phyloP scores from a whole-genome alignment of 1,284 basidiomycete genomes.

The Phellopilus nigrolimitatus region DNA sequence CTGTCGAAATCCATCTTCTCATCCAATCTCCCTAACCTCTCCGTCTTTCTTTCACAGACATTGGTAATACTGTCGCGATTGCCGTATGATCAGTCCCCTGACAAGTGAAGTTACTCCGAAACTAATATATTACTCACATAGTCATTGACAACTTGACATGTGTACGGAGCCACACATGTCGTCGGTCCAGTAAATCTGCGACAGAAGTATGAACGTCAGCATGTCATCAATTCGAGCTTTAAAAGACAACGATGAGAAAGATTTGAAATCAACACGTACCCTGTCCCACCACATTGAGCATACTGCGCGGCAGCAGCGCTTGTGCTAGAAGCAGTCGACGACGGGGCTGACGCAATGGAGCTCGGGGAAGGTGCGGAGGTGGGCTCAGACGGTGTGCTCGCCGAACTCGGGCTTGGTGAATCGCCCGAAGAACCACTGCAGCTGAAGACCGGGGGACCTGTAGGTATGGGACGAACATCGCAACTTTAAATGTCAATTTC shows the following conservation, averaged over 20 bases:
- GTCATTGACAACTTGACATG: constrained; percentile 11
- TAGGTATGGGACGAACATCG: neutral
- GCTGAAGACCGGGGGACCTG: constrained; percentile 16
- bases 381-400: neutral
- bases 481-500: neutral
- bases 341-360: neutral
- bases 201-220: neutral
- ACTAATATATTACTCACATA: constrained; percentile 12
- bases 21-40: too few relatives aligned
- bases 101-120: too few relatives aligned
- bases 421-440: constrained; percentile 11
- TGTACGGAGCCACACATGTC: constrained; percentile 14
- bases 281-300: constrained; percentile 18
- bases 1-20: too few relatives aligned
- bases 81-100: too few relatives aligned
- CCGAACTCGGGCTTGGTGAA: constrained; percentile 8
- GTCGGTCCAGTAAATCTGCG: constrained; percentile 17
- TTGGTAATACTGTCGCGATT: too few relatives aligned
- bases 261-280: neutral
- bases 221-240: neutral
- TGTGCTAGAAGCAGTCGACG: neutral
- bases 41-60: too few relatives aligned
- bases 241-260: too few relatives aligned
- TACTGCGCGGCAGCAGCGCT: constrained; percentile 16
- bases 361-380: neutral